Evolutionary conservation across 2,329 filamentous ascomycete species (phyloP).

Genomic region (Ophiostoma pallidulum): DNA sequence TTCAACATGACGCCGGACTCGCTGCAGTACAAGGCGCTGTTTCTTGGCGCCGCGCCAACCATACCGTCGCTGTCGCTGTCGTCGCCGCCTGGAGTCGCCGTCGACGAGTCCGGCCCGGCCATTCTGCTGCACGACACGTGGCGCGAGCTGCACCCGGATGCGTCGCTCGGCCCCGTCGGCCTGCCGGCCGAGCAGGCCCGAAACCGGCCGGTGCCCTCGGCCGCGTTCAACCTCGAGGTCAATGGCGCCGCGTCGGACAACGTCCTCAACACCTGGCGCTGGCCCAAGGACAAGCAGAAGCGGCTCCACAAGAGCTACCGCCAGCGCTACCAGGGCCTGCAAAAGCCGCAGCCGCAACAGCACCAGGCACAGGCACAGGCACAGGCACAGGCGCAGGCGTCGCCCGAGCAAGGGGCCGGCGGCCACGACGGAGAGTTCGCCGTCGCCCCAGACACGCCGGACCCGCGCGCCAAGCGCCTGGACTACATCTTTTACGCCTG

Average conservation of each 20-base stretch:
- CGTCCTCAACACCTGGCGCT: conserved; percentile 86
- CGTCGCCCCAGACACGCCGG: conserved; percentile 49
- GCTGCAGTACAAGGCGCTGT: conserved; percentile 70
- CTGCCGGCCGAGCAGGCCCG: too few relatives aligned
- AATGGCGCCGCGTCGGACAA: conserved; percentile 87
- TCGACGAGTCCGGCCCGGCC: conserved; percentile 33
- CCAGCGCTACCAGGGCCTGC: neutral
- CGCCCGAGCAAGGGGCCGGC: too few relatives aligned
- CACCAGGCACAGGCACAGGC: neutral
- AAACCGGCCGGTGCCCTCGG: too few relatives aligned
- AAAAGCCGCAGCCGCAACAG: neutral
- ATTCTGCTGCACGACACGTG: conserved; percentile 61
- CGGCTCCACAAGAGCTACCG: conserved; percentile 11
- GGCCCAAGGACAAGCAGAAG: conserved; percentile 38
- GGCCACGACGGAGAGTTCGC: conserved; percentile 5
- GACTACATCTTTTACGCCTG: conserved; percentile 77
- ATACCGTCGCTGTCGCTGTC: too few relatives aligned
- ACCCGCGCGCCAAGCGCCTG: conserved; percentile 72
- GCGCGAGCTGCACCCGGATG: conserved; percentile 74
- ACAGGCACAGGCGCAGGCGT: too few relatives aligned
- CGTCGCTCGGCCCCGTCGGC: conserved; percentile 66
- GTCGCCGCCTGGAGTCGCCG: too few relatives aligned
- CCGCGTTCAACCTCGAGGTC: conserved; percentile 63
- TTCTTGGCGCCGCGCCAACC: conserved; percentile 30
- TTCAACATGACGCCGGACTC: conserved; percentile 95